phyloP scores from a whole-genome alignment of 2,329 filamentous ascomycete species.

The Cercospora canescens region DNA sequence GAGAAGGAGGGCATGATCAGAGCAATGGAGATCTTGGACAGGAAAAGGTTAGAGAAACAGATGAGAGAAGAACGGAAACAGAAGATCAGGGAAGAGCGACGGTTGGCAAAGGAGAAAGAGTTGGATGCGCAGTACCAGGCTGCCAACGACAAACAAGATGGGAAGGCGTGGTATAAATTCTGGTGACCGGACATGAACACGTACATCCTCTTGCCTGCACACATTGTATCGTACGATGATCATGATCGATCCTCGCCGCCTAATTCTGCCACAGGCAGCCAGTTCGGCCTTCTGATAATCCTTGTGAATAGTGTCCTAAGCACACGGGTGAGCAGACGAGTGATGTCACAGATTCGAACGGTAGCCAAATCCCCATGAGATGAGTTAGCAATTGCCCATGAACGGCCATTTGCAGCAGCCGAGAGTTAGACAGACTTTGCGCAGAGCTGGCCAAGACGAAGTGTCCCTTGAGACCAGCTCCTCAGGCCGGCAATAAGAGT shows the following conservation, averaged over 20 bases:
- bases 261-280: not conserved
- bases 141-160: constrained; percentile 27
- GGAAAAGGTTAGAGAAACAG: constrained; percentile 66
- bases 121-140: constrained; percentile 39
- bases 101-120: constrained; percentile 46
- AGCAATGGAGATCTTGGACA: constrained; percentile 77
- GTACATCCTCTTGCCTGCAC: not conserved
- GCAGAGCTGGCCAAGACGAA: too few relatives aligned
- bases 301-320: too few relatives aligned
- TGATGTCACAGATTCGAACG: too few relatives aligned
- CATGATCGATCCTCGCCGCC: not conserved
- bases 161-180: constrained; percentile 38
- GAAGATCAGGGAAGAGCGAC: constrained; percentile 39
- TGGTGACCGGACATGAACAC: constrained; percentile 29
- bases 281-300: not conserved
- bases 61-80: constrained; percentile 49
- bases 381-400: too few relatives aligned
- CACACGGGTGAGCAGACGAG: too few relatives aligned
- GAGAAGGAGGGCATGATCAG: constrained; percentile 84
- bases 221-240: not conserved
- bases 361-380: too few relatives aligned
- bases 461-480: too few relatives aligned
- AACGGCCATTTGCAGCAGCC: too few relatives aligned
- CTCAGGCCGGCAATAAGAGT: too few relatives aligned
- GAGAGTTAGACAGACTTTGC: too few relatives aligned